Base-by-base conservation (phyloP, 1,284 basidiomycete genomes). In the Puccinia sorghi region DNA sequence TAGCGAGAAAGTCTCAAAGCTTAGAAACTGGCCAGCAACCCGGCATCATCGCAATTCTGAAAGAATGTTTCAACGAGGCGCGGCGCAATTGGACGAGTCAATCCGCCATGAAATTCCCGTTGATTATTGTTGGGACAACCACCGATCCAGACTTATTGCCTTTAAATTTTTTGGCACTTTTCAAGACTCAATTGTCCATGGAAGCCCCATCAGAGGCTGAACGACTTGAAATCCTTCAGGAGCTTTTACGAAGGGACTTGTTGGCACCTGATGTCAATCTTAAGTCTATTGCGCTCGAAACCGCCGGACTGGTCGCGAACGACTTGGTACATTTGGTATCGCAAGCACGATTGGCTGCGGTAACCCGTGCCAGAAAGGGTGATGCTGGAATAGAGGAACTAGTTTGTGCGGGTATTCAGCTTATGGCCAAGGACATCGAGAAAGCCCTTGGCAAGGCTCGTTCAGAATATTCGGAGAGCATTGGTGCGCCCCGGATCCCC, bases 401-500 rank as follows among this genome's bases (percentile, higher is more conserved):
- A n/a, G 63, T 73, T 12, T 41, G 48, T 3, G 88, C 89, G 0
- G 90, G 89, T 3, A 83, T 92, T 11, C 85, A 88, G 0, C 83
- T 94, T 32, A 89, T 88, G 0, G 87, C 88, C 0, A 86, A 86
- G 32, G 93, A 97, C 82, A 90, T 97, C 81, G 89, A 91, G 3
- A 80, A 83, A 5, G 93, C 93, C 0, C 86, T 99, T 13, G 87
- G 87, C n/a, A 89, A 90, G 80, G 91, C 92, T 5, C 88, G 94
- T 76, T 86, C 89, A 15, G 89, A 90, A 0, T 97, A 97, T 85
- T 92, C 93, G 20, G 93, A 95, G 83, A 93, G 89, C 82, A 97
- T 99, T 78, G 96, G 96, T 15, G 94, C 94, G 22, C 97, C 97
- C 0, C 95, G 93, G 83, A 99, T 99, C 72, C 97, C 97, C 0